phyloP scores from a whole-genome alignment of 768 basidiomycete genomes.

The Suillus tomentosus region DNA sequence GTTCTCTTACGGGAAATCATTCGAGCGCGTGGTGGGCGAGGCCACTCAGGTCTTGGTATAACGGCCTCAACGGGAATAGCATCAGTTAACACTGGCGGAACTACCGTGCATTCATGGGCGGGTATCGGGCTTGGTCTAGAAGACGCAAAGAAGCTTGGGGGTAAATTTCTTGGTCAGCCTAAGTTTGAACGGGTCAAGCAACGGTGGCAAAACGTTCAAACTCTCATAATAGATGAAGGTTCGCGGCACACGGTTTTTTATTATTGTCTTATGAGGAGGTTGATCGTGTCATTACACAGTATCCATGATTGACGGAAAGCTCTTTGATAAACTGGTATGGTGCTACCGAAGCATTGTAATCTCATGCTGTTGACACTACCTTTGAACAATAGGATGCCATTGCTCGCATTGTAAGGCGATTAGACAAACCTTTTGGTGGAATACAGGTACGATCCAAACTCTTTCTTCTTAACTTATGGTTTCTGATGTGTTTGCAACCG shows the following conservation, averaged over 20 bases:
- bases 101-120: conserved; percentile 81
- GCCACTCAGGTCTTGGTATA: conserved; percentile 51
- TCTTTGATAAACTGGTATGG: conserved; percentile 81
- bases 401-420: conserved; percentile 57
- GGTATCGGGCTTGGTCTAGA: conserved; percentile 78
- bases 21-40: conserved; percentile 40
- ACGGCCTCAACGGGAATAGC: conserved; percentile 84
- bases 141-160: conserved; percentile 48
- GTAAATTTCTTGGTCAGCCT: conserved; percentile 50
- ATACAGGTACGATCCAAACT: conserved; percentile 77
- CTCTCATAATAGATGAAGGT: conserved; percentile 89
- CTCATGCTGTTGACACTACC: conserved; percentile 39
- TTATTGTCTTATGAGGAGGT: not conserved
- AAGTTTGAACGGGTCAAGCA: conserved; percentile 42
- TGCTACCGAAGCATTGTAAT: not conserved
- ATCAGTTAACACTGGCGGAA: conserved; percentile 79
- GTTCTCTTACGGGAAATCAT: conserved; percentile 81
- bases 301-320: conserved; percentile 82
- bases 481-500: conserved; percentile 6
- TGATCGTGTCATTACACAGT: conserved; percentile 45
- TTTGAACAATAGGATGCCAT: conserved; percentile 52
- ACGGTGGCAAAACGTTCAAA: conserved; percentile 63
- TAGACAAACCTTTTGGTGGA: conserved; percentile 71
- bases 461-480: conserved; percentile 8
- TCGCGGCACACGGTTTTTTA: conserved; percentile 23